Evolutionary conservation across 2,329 filamentous ascomycete species (phyloP).

Genomic region (Cladophialophora yegresii): DNA sequence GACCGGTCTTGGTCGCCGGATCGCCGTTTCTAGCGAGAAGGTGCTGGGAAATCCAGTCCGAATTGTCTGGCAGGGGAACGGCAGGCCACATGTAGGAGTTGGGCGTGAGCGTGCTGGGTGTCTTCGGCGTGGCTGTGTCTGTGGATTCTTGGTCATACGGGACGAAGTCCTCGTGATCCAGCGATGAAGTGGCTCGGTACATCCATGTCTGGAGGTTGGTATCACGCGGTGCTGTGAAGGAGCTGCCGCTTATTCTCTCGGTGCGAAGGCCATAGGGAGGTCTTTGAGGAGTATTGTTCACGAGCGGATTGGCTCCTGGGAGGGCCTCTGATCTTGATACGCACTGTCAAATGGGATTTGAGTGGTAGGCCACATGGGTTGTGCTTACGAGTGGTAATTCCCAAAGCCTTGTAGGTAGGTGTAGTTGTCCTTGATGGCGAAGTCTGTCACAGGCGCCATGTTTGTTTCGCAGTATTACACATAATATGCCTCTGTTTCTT

Average conservation of each 20-base stretch:
- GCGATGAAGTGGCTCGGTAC: conserved; percentile 59
- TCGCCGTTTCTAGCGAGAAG: conserved; percentile 60
- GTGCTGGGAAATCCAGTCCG: conserved; percentile 55
- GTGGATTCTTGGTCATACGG: conserved; percentile 14
- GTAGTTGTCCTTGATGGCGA: conserved; percentile 27
- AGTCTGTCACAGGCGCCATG: conserved; percentile 21
- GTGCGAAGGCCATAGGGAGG: conserved; percentile 43
- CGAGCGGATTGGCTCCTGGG: conserved; percentile 45
- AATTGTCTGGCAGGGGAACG: conserved; percentile 46
- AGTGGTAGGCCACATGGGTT: not conserved
- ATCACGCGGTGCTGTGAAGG: conserved; percentile 59
- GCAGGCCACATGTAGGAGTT: conserved; percentile 41
- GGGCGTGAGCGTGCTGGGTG: conserved; percentile 29
- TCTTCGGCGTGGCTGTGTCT: conserved; percentile 42
- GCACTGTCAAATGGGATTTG: not conserved
- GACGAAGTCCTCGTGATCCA: conserved; percentile 48
- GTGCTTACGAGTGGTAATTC: conserved; percentile 28
- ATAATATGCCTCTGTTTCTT: not conserved
- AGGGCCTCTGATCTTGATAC: conserved; percentile 40
- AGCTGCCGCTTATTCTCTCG: conserved; percentile 49
- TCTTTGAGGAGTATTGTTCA: conserved; percentile 44
- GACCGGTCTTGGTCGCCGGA: conserved; percentile 57
- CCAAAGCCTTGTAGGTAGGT: conserved; percentile 29
- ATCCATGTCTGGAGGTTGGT: conserved; percentile 63
- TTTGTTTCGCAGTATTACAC: not conserved